These are phyloP conservation scores for Chiua sp. DNA, from an alignment of 1,284 basidiomycete genomes.

Conservation along the genomic window DNA sequence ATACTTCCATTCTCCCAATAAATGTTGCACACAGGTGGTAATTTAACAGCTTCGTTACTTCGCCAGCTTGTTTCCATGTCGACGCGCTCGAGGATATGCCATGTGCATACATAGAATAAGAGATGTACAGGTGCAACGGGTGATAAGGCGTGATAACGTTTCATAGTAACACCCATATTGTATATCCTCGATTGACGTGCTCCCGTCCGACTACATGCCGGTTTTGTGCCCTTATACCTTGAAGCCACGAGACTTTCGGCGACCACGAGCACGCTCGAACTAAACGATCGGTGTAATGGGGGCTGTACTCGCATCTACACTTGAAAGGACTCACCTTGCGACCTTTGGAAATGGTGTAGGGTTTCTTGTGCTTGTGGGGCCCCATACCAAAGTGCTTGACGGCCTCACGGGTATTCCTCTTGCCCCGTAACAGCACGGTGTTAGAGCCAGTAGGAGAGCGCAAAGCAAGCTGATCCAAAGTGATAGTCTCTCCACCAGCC, in stretches of 20 bases:
- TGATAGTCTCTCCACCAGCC: slow-evolving; percentile 94
- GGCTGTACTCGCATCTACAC: background rate
- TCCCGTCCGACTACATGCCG: slow-evolving; percentile 21
- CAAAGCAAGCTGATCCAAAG: slow-evolving; percentile 96
- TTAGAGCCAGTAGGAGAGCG: slow-evolving; percentile 95
- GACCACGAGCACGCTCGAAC: slow-evolving; percentile 92
- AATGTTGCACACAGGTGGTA: background rate
- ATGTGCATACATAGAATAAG: slow-evolving; percentile 31
- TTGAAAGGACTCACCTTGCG: slow-evolving; percentile 70
- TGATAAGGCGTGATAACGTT: slow-evolving; percentile 20
- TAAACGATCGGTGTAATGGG: slow-evolving; percentile 34
- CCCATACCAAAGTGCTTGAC: slow-evolving; percentile 98
- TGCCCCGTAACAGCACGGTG: slow-evolving; percentile 92
- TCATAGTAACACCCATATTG: slow-evolving; percentile 33
- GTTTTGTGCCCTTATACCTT: slow-evolving; percentile 68
- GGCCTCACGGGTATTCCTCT: slow-evolving; percentile 93
- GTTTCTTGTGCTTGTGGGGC: slow-evolving; percentile 94
- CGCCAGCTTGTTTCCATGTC: background rate
- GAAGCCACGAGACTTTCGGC: slow-evolving; percentile 92
- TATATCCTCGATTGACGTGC: slow-evolving; percentile 28
- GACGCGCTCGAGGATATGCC: slow-evolving; percentile 21
- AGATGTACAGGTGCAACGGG: slow-evolving; percentile 25
- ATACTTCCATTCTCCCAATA: no score
- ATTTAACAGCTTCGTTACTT: background rate
- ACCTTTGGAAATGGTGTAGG: slow-evolving; percentile 93